Base-by-base conservation (phyloP, 2,329 filamentous ascomycete species). In the Bipolaris zeicola region DNA sequence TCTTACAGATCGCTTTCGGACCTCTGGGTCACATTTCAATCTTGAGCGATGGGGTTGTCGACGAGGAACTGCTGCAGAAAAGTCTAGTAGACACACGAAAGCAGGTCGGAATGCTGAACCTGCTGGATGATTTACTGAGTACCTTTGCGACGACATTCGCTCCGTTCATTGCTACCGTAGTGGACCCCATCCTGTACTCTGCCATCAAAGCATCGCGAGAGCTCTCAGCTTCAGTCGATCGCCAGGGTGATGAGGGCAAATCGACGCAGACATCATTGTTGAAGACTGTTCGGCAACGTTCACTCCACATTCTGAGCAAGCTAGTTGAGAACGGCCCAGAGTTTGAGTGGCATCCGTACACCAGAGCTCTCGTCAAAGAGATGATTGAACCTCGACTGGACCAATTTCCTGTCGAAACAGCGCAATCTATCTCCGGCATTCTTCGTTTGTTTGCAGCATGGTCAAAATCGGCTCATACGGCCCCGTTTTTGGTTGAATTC, bases 31-130 rank as follows among this genome's bases (percentile, higher is more conserved):
- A 83, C 39, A 76, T 92, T 13, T 80, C 80, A 2, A 76, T 94
- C 8, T 68, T 89, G 16, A 80, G 84, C 49, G 77, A 82, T 10
- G 71, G 78, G 1, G 66, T 77, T 5, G 77, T 83, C 2, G 80
- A 85, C 47, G 79, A 83, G 52, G 71, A 81, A 1, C 8, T 73
- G 5, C 39, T 75, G 6, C 52, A 62, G n/a, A 58, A 60, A 26
- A 85, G 90, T 42, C 60, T 89, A 11, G 77, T 93, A 24, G 83
- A 85, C 14, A 78, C 84, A 10, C 86, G 93, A 67, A 95, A 93
- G 75, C 94, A 97, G 75, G 85, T 95, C 56, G 95, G 96, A 80
- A 87, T 97, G 71, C 79, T 96, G 49, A 96, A 96, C 71, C 95
- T 98, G 91, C 83, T 95, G 47, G 88, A 92, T 57, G 87, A 94